Evolutionary conservation across 73 alveolate species (phyloP).

Genomic region (Loxodes magnus): DNA sequence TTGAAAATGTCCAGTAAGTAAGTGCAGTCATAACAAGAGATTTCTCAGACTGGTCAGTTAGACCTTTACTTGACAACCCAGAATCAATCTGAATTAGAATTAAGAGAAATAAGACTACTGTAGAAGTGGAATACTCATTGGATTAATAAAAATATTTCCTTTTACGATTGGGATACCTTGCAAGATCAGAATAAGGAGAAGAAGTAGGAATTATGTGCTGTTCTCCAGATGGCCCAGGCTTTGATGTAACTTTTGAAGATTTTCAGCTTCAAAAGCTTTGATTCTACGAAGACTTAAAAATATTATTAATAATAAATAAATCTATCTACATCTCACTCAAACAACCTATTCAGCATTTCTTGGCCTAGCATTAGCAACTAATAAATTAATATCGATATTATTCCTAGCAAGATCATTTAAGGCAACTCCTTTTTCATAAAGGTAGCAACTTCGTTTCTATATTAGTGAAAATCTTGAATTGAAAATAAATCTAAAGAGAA

Average conservation of each 20-base stretch:
- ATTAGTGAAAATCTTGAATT: too few relatives aligned
- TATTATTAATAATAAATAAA: too few relatives aligned
- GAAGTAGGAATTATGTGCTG: conserved; percentile 10
- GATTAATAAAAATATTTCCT: neutral
- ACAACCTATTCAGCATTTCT: too few relatives aligned
- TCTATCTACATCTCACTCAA: too few relatives aligned
- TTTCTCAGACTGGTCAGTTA: conserved; percentile 16
- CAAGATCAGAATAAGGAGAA: neutral
- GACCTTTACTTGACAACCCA: neutral
- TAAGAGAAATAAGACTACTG: neutral
- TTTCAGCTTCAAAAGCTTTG: too few relatives aligned
- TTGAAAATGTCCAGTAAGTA: neutral
- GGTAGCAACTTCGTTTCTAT: too few relatives aligned
- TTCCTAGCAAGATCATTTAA: too few relatives aligned
- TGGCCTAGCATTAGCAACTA: too few relatives aligned
- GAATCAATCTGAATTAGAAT: conserved; percentile 2
- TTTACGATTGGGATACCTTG: conserved; percentile 6
- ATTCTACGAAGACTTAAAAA: too few relatives aligned
- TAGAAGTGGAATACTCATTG: conserved; percentile 1
- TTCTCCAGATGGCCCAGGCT: conserved; percentile 3
- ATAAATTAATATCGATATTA: too few relatives aligned
- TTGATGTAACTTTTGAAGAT: conserved; percentile 1
- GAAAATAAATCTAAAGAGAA: too few relatives aligned
- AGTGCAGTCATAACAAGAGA: conserved; percentile 16
- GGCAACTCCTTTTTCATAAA: too few relatives aligned